Percentiles rank a stretch among this genome's conserved stretches.
Evolutionary conservation across 306 rosid genomes (phyloP).

Genomic region (Inga leiocalycina): DNA sequence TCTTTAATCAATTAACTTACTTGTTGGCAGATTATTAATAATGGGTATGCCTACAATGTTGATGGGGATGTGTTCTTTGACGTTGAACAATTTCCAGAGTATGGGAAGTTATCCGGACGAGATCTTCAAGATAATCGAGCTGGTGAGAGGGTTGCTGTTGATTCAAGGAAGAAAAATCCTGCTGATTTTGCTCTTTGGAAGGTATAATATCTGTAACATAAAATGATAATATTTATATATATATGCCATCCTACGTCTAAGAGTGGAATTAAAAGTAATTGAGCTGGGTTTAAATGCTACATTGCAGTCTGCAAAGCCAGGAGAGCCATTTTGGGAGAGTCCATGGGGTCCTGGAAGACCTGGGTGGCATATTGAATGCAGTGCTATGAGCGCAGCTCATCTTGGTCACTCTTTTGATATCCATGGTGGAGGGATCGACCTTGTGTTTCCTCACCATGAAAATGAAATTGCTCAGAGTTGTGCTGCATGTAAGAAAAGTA

Average conservation of each 20-base stretch:
- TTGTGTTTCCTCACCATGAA: conserved; percentile 98
- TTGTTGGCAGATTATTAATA: conserved; percentile 78
- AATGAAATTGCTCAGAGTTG: conserved; percentile 99
- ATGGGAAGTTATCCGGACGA: conserved; percentile 82
- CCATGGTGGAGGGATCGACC: conserved; percentile 97
- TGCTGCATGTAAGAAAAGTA: conserved; percentile 82
- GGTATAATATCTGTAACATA: conserved; percentile 47
- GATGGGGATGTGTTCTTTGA: conserved; percentile 91
- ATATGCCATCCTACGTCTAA: neutral
- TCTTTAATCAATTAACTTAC: conserved; percentile 37
- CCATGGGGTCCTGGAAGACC: conserved; percentile 99
- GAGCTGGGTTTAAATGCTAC: conserved; percentile 15
- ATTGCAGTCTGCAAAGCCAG: conserved; percentile 87
- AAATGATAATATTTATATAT: neutral
- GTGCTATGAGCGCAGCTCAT: conserved; percentile 96
- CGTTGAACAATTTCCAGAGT: conserved; percentile 80
- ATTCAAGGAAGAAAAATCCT: conserved; percentile 87
- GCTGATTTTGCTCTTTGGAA: conserved; percentile 99
- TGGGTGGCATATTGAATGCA: conserved; percentile 99
- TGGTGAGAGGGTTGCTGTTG: conserved; percentile 94
- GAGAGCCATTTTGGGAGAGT: conserved; percentile 97
- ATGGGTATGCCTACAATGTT: conserved; percentile 80
- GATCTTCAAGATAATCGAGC: conserved; percentile 94
- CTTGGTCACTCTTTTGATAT: conserved; percentile 89
- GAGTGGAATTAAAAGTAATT: neutral